Evolutionary conservation across 78 protist species (phyloP), one percentile per base, ranked within the genome.

Genomic region (Pigoraptor vietnamica): DNA sequence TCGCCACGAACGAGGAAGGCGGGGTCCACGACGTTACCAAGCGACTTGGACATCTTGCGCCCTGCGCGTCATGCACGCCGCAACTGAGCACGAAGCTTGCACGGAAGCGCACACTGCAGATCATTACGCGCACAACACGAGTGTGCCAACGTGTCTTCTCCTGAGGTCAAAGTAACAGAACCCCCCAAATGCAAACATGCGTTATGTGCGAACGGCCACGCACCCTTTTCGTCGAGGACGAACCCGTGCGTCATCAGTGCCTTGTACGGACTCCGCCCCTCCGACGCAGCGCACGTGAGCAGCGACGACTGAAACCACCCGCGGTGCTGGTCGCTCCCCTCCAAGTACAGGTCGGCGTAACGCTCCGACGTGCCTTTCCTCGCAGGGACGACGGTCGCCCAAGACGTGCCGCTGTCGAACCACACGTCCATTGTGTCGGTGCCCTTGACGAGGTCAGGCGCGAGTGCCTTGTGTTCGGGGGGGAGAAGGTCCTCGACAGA

Each of bases 381-480:
- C n/a, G n/a, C n/a, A n/a, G n/a, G n/a, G 48, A 1, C 37, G 36
- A 14, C 56, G 1, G 9, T 10, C 89, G 29, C 91, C 99, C 99
- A 98, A 19, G 95, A 91, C 21, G 95, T 56, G 86, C 99, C 99
- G 86, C 95, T 92, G 83, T 98, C 99, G 84, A 98, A 98, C 99
- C 99, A 98, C 25, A 98, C 99, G 81, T 98, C 99, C 97, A 98
- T 93, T 29, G 99, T 98, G 92, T 98, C 99, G n/a, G 25, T 89
- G 23, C 98, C 98, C 23, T 88, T 2, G 39, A 33, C 21, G 55
- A 35, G 0, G 1, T 21, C 34, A 33, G 1, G 14, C 24, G 39
- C 89, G 25, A 40, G 2, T 14, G 56, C 2, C 56, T 2, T 14
- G 25, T 40, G 2, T 0, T 36, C 0, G 39, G 35, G 86, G 14